Conservation (phyloP, 805 yeast genomes). For the Nakazawaea wyomingensis region DNA sequence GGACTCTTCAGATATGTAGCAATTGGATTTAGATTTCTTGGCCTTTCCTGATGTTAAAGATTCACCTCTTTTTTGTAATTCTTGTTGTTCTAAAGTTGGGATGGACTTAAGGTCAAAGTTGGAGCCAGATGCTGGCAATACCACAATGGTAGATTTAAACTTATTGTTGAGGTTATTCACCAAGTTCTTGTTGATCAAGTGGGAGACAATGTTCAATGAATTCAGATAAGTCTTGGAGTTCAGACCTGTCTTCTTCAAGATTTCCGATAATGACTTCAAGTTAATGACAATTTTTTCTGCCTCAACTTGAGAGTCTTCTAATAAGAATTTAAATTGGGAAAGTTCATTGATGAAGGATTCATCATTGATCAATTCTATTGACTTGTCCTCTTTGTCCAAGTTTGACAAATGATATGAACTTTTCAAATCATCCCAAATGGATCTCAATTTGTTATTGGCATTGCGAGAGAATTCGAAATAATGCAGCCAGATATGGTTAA, state of each 20-base stretch:
- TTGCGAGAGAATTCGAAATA: conserved; percentile 21
- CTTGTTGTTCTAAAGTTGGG: neutral
- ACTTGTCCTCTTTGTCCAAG: conserved; percentile 11
- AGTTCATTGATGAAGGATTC: conserved; percentile 43
- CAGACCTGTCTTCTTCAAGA: conserved; percentile 38
- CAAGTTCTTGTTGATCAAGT: conserved; percentile 22
- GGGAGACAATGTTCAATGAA: conserved; percentile 31
- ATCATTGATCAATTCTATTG: conserved; percentile 34
- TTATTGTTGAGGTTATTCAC: conserved; percentile 14
- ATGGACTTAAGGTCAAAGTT: conserved; percentile 1
- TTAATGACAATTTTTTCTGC: conserved; percentile 31
- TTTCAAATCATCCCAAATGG: conserved; percentile 33
- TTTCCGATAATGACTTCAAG: conserved; percentile 36
- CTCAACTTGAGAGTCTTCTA: conserved; percentile 19
- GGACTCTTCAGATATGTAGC: conserved; percentile 39
- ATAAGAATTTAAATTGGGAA: conserved; percentile 39
- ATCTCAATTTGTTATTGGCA: conserved; percentile 27
- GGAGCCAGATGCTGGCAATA: conserved; percentile 21
- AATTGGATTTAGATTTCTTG: conserved; percentile 15
- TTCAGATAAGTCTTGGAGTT: conserved; percentile 36
- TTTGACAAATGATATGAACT: conserved; percentile 15
- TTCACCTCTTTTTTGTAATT: conserved; percentile 7
- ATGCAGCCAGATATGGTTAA: conserved; percentile 20
- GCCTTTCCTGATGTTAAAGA: neutral
- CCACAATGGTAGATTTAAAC: conserved; percentile 28